Base-by-base conservation (phyloP, 176 grass and related monocot genomes). In the Pharus latifolius region DNA sequence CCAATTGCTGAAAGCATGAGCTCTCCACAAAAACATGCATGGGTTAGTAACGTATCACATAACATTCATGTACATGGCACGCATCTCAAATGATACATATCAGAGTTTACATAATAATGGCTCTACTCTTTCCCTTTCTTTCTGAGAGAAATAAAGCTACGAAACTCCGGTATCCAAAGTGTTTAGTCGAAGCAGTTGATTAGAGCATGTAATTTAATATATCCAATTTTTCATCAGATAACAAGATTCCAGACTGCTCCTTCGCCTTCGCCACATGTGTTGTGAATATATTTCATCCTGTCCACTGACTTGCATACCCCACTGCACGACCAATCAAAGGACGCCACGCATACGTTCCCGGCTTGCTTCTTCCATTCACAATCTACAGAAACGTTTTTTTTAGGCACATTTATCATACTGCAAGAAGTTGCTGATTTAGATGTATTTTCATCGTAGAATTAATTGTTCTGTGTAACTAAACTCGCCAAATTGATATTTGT, bases 311-410 rank as follows among this genome's bases (percentile, higher is more conserved):
- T 94, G 78, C 86, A 86, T 3, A 94, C 77, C 18, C 90, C 90
- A 54, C 90, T 94, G 65, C 91, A 94, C 1, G 83, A 80, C 91
- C 91, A 94, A 63, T 94, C 91, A 65, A 89, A 94, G 27, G 91
- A 94, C 62, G 91, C 86, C 27, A 85, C 86, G 45, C 90, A 94
- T 40, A 89, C 78, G 74, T 89, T 83, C 58, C 90, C 90, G 1
- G 83, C 86, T 6, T 87, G 79, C 65, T 84, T 85, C 78, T 94
- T 94, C 86, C 86, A 94, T 50, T 94, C 91, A 45, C 86, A 94
- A 61, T 94, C 86, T 94, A 31, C 13, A 60, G 49, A 47, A 62
- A n/a, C n/a, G n/a, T n/a, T n/a, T n/a, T n/a, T n/a, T n/a, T n/a
- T n/a, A n/a, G n/a, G n/a, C n/a, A n/a, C 14, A 76, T 32, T 76